phyloP scores from a whole-genome alignment of 2,329 filamentous ascomycete species.

The Cladorrhinum sp. region DNA sequence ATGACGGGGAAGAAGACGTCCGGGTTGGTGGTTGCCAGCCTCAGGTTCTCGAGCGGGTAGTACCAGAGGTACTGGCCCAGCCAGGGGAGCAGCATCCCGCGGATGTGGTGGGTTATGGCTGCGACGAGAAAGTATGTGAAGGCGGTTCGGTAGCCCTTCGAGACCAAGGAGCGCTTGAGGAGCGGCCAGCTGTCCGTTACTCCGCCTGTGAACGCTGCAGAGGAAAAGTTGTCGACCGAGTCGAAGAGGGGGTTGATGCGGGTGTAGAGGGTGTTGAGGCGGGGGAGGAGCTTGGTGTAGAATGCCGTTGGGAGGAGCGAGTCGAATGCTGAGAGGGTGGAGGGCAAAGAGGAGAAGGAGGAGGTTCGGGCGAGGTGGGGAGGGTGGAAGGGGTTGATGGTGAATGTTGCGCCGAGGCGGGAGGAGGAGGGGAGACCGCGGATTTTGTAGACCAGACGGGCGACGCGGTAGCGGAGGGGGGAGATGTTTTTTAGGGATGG shows the following conservation, averaged over 20 bases:
- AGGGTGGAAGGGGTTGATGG: conserved; percentile 17
- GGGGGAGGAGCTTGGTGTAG: neutral
- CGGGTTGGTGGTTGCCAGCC: conserved; percentile 36
- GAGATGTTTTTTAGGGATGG: neutral
- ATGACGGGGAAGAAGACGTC: conserved; percentile 34
- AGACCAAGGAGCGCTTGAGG: conserved; percentile 26
- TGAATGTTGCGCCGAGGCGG: conserved; percentile 14
- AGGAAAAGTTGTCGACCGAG: conserved; percentile 7
- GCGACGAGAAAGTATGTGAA: conserved; percentile 34
- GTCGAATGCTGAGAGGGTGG: neutral
- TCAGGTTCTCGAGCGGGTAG: conserved; percentile 35
- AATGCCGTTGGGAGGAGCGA: neutral
- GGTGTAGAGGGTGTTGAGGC: neutral
- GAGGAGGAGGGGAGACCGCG: neutral
- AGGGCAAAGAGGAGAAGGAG: conserved; percentile 2
- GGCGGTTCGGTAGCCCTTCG: conserved; percentile 26
- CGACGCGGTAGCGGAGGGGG: conserved; percentile 3
- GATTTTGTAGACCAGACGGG: neutral
- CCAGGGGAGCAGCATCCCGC: conserved; percentile 33
- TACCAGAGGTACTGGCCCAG: conserved; percentile 32
- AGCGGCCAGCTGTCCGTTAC: conserved; percentile 9
- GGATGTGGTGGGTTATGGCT: conserved; percentile 39
- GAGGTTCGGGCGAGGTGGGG: conserved; percentile 8
- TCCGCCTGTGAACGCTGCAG: conserved; percentile 9
- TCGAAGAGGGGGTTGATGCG: neutral